These are phyloP conservation scores for Citrus australasica DNA, from an alignment of 345 rosid species.

Conservation along the genomic window DNA sequence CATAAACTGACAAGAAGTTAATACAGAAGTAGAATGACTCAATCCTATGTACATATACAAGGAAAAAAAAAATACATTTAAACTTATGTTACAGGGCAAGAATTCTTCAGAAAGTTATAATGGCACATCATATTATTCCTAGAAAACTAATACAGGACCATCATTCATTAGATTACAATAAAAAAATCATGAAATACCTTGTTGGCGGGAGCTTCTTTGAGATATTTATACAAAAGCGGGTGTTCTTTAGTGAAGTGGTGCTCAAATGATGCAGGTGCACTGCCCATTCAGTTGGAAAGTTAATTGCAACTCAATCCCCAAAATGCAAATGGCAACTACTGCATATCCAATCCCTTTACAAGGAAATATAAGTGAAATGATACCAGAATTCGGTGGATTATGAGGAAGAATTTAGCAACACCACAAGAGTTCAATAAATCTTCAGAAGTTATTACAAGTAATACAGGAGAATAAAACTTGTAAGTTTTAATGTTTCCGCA, in stretches of 20 bases:
- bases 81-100: not conserved
- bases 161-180: not conserved
- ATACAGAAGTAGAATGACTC: not conserved
- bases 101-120: not conserved
- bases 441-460: not conserved
- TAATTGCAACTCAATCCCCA: too few species aligned
- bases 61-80: not conserved
- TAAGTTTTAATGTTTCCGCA: not conserved
- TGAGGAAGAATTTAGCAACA: not conserved
- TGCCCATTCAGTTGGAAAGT: constrained; percentile 18
- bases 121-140: not conserved
- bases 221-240: constrained; percentile 59
- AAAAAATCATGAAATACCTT: constrained; percentile 42
- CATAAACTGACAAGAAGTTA: not conserved
- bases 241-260: constrained; percentile 50
- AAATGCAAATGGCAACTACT: not conserved
- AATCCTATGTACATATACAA: not conserved
- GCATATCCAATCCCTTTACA: not conserved
- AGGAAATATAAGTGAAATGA: not conserved
- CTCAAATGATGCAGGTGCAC: constrained; percentile 85
- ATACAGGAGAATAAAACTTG: not conserved
- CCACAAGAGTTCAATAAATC: not conserved
- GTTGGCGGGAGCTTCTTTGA: constrained; percentile 59
- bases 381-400: not conserved
- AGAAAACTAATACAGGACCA: not conserved